Percentiles rank a stretch among this genome's conserved stretches.
phyloP scores from a whole-genome alignment of 1,139 yeast genomes.

The Protomyces gravidus region DNA sequence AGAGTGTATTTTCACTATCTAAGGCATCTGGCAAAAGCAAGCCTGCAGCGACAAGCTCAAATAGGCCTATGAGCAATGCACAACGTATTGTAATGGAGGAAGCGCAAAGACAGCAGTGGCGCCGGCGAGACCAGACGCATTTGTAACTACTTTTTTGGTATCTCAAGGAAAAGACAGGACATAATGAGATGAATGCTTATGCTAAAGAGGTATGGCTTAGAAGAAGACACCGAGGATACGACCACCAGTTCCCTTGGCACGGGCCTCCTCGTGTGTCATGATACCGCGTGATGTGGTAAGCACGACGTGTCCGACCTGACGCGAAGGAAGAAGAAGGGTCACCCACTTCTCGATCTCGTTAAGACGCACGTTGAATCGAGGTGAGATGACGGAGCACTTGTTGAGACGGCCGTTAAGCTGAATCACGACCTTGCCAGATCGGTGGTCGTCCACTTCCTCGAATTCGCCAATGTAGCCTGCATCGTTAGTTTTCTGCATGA shows the following conservation, averaged over 20 bases:
- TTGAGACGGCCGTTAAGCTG: slow-evolving; percentile 96
- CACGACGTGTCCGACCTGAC: slow-evolving; percentile 97
- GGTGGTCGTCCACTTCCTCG: slow-evolving; percentile 98
- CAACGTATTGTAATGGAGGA: slow-evolving; percentile 28
- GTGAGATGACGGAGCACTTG: slow-evolving; percentile 98
- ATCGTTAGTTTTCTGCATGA: slow-evolving; percentile 23
- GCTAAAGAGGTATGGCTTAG: slow-evolving; percentile 43
- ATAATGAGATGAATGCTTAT: background rate
- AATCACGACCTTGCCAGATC: slow-evolving; percentile 96
- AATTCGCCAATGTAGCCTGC: slow-evolving; percentile 95
- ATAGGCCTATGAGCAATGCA: slow-evolving; percentile 16
- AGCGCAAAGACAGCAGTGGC: background rate
- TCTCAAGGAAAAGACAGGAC: background rate
- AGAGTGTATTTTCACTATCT: slow-evolving; percentile 5
- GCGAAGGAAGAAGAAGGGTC: slow-evolving; percentile 93
- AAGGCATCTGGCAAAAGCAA: slow-evolving; percentile 9
- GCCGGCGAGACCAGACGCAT: no score
- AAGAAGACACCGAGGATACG: slow-evolving; percentile 95
- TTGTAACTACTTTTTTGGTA: no score
- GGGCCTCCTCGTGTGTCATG: slow-evolving; percentile 99
- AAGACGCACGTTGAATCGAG: slow-evolving; percentile 94
- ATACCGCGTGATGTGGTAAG: slow-evolving; percentile 99
- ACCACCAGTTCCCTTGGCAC: slow-evolving; percentile 99
- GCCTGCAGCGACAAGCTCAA: background rate
- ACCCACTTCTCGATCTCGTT: slow-evolving; percentile 97